phyloP scores from a whole-genome alignment of 306 rosid species.

The Quercus ilex region DNA sequence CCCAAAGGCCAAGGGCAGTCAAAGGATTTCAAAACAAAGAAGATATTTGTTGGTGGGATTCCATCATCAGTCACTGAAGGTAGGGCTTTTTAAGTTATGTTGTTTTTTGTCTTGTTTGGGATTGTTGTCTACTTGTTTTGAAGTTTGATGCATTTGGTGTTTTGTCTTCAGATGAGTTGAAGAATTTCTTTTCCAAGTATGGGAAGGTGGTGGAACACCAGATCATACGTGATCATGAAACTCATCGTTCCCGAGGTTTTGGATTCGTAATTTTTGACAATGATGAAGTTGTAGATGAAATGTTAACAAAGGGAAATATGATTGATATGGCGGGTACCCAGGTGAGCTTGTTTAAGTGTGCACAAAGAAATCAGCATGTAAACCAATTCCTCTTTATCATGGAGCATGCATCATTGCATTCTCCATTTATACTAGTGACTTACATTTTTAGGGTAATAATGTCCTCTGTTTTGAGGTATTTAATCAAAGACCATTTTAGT shows the following conservation, averaged over 20 bases:
- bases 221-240: conserved; percentile 58
- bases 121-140: background rate
- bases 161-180: conserved; percentile 43
- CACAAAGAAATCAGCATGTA: conserved; percentile 25
- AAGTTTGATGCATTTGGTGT: background rate
- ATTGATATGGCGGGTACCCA: conserved; percentile 66
- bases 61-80: conserved; percentile 65
- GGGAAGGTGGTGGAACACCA: conserved; percentile 58
- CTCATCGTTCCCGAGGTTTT: conserved; percentile 59
- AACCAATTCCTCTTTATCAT: conserved; percentile 1
- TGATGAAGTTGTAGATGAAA: conserved; percentile 66
- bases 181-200: conserved; percentile 38
- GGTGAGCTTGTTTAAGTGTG: conserved; percentile 50
- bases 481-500: background rate
- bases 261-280: conserved; percentile 58
- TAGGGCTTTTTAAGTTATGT: conserved; percentile 15
- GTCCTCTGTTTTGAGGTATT: conserved; percentile 11
- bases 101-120: background rate
- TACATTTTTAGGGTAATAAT: background rate
- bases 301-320: conserved; percentile 64
- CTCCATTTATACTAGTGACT: conserved; percentile 7
- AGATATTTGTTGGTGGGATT: conserved; percentile 75
- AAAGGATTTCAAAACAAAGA: conserved; percentile 69
- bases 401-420: conserved; percentile 29
- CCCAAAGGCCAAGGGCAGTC: conserved; percentile 70